Evolutionary conservation across 768 basidiomycete genomes (phyloP).

Genomic region (Mycena epipterygia): DNA sequence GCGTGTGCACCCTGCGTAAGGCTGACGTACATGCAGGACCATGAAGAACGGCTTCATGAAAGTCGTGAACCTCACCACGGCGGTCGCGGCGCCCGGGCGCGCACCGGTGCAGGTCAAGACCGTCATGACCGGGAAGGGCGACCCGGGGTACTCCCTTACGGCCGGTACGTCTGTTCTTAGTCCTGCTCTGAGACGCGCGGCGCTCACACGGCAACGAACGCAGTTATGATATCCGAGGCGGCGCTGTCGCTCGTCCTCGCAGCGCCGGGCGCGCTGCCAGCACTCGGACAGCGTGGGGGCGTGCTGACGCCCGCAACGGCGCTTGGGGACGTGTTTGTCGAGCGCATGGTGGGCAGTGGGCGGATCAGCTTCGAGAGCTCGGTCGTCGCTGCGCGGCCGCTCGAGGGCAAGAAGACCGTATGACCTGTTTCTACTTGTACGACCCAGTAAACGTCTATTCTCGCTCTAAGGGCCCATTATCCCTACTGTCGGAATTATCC

Average conservation of each 20-base stretch:
- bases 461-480: no score
- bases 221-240: constrained; percentile 76
- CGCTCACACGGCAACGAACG: not conserved
- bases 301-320: constrained; percentile 88
- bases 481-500: no score
- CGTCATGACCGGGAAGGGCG: constrained; percentile 74
- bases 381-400: constrained; percentile 47
- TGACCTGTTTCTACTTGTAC: constrained; percentile 19
- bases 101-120: constrained; percentile 67
- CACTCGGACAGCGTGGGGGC: constrained; percentile 75
- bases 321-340: constrained; percentile 81
- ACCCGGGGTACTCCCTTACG: constrained; percentile 76
- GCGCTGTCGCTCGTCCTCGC: constrained; percentile 80
- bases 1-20: not conserved
- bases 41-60: constrained; percentile 72
- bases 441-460: not conserved
- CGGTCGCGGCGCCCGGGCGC: constrained; percentile 57
- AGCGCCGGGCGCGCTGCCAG: constrained; percentile 64
- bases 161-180: constrained; percentile 2
- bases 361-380: constrained; percentile 69
- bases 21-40: constrained; percentile 50
- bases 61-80: constrained; percentile 80
- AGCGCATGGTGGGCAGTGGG: constrained; percentile 72
- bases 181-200: not conserved
- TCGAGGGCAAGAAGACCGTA: constrained; percentile 40